Evolutionary conservation across 2,329 filamentous ascomycete species (phyloP).

Genomic region (Neofusicoccum sp.): DNA sequence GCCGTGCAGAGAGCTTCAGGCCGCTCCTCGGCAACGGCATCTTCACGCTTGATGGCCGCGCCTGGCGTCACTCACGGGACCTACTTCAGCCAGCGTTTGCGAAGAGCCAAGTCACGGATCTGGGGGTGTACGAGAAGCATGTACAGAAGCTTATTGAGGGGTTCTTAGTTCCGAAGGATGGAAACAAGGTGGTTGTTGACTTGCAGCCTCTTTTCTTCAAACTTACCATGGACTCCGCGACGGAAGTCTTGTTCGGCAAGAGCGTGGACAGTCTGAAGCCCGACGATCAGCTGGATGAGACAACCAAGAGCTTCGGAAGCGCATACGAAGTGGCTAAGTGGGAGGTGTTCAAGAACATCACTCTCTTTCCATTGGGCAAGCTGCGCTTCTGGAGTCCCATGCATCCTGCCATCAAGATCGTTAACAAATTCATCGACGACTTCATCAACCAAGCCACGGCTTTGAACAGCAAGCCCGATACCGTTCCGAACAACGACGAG

Average conservation of each 20-base stretch:
- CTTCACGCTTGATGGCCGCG: constrained; percentile 42
- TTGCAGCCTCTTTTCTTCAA: constrained; percentile 66
- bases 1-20: constrained; percentile 38
- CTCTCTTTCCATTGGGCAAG: constrained; percentile 31
- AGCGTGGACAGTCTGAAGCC: constrained; percentile 29
- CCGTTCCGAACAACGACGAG: neutral
- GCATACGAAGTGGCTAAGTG: constrained; percentile 29
- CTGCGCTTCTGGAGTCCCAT: constrained; percentile 26
- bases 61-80: constrained; percentile 11
- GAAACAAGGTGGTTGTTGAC: constrained; percentile 45
- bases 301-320: constrained; percentile 30
- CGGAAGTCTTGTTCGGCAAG: constrained; percentile 68
- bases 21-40: constrained; percentile 48
- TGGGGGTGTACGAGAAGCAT: constrained; percentile 15
- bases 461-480: neutral
- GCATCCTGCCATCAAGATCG: constrained; percentile 25
- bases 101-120: neutral
- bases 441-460: neutral
- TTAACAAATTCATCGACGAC: constrained; percentile 49
- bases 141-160: constrained; percentile 24
- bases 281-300: neutral
- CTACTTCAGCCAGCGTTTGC: neutral
- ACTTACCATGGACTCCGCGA: constrained; percentile 68
- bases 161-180: neutral
- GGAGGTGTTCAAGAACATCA: constrained; percentile 34